Evolutionary conservation across 306 rosid genomes (phyloP), one percentile per base, ranked within the genome.

Genomic region (Vachellia pachyceras): DNA sequence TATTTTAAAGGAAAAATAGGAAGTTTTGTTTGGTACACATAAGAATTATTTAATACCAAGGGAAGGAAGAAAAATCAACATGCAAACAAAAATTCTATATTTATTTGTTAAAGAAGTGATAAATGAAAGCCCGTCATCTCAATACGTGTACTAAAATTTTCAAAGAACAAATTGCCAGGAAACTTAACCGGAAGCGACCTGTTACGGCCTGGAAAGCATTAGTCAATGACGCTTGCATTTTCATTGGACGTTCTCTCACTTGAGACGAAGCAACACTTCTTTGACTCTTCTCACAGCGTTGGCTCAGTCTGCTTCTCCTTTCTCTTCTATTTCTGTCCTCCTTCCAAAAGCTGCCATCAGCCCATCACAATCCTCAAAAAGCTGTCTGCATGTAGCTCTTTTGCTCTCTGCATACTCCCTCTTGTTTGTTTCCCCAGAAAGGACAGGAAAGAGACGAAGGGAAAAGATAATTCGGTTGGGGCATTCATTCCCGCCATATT

Each of bases 231-330:
- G 14, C 14, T 8, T 3, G 3, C 64, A 57, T 7, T 57, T 7
- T 57, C 64, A 3, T 57, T 57, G n/a, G 22, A 5, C 7, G 22
- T 50, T 50, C 20, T 49, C 55, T 1, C 7, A 13, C 55, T 55
- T n/a, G 5, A 3, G 13, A 22, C 3, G 10, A 54, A 54, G 6
- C 37, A 39, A 5, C 1, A 12, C 44, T 0, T 23, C 49, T 36
- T 73, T 73, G 78, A 73, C 78, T 55, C 36, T 55, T 75, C 69
- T 57, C 39, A 22, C 25, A 13, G 17, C 41, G 55, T 58, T 20
- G 41, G 29, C 54, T 75, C 39, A 2, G 78, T 55, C 36, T 54
- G 5, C 15, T 47, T 47, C 54, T 47, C 9, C 18, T 3, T 4
- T 46, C 37, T 45, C 46, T 14, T 5, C 5, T 23, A 10, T 69